Evolutionary conservation across 345 rosid species (phyloP), one percentile per base, ranked within the genome.

Genomic region (Eucalyptus erythrocorys): DNA sequence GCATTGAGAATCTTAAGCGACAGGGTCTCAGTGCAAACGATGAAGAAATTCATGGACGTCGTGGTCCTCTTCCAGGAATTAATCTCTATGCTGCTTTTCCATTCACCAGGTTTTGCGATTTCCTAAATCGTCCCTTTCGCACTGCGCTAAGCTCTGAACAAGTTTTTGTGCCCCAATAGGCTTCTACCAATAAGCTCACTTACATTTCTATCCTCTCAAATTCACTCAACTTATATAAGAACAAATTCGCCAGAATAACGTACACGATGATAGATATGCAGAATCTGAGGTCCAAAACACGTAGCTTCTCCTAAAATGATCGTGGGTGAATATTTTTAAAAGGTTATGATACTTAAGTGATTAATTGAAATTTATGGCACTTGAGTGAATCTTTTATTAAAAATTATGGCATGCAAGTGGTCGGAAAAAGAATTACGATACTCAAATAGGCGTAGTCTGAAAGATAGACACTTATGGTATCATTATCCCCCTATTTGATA

Each of bases 401-500:
- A 48, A 48, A 48, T 48, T 48, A 48, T 49, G 51, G 17, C 17
- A 49, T 13, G 13, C 15, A 49, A 49, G 51, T 49, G 16, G 51
- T 13, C 5, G 51, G 16, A 49, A 49, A 49, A 49, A 49, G 13
- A 49, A 4, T 49, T 49, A 13, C 15, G 47, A 13, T 14, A 19
- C 22, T 17, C 3, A 51, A 17, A 7, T 16, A 8, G 17, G 3
- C 2, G 8, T 4, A 1, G 21, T 7, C 7, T 8, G 57, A 51
- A 51, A 51, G 9, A 17, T 51, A 51, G 57, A 3, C 22, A 51
- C 10, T 51, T 51, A 10, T 19, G 22, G 24, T 19, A 17, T 6
- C 53, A 2, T 51, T 51, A 51, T 51, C n/a, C 22, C 22, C 22
- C 22, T 9, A 11, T 10, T 24, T 55, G 61, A 22, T 55, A 55